Base-by-base conservation (phyloP, 2,329 filamentous ascomycete genomes). In the Cercospora berteroae region DNA sequence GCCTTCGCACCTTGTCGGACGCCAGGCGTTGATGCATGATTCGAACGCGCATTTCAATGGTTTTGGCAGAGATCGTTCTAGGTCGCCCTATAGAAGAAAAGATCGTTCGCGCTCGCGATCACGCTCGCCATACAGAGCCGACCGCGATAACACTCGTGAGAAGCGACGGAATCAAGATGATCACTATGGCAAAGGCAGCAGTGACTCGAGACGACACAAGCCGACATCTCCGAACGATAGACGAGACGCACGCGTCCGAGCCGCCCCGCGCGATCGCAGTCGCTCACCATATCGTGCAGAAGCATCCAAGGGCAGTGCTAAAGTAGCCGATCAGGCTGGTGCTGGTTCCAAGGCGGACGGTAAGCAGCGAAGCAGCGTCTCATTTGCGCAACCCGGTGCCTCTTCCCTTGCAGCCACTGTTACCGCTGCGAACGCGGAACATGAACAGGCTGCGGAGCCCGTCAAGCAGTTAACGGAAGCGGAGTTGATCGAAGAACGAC, bases 401-500 rank as follows among this genome's bases (percentile, higher is more conserved):
- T 64, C 44, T 59, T 63, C 63, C 60, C 65, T 29, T 36, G 52
- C 23, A 10, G 16, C 23, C 25, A 16, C 25, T n/a, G 52, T 57
- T 2, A 9, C 52, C n/a, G 52, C 20, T 31, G 9, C 52, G 25
- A 29, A 31, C 2, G 52, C 4, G 27, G 52, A 57, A n/a, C 8
- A 29, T 65, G 83, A 88, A 18, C 65, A 71, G 42, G 31, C 65
- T 50, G 69, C 65, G 13, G 67, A 76, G 36, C 65, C 74, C 25
- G 67, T 72, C 73, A 84, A 86, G n/a, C 77, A 93, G 72, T 65
- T 77, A 16, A 90, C 96, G 78, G 91, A 96, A 81, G 91, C 90
- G 69, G 89, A 91, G 72, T 85, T 94, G 75, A 91, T 97, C 74
- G 91, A 96, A 79, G 89, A 93, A 74, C 90, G 94, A 64, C 90